These are phyloP conservation scores for Crepidotus variabilis DNA, from an alignment of 768 basidiomycete genomes.

Conservation along the genomic window DNA sequence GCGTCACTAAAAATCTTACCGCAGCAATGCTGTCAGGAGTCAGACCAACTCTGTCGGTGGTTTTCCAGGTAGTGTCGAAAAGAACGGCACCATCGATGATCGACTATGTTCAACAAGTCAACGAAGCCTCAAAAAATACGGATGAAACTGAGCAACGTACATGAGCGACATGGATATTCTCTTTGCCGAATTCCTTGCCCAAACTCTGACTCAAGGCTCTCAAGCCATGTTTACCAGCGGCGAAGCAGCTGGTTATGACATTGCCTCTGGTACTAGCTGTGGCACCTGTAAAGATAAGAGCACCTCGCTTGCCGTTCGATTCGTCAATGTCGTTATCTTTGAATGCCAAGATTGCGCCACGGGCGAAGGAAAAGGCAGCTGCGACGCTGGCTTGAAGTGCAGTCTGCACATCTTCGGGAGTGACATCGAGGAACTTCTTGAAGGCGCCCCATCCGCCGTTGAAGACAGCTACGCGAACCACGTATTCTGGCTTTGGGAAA, in stretches of 20 bases:
- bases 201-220: slow-evolving; percentile 68
- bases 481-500: slow-evolving; percentile 45
- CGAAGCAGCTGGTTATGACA: slow-evolving; percentile 53
- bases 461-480: slow-evolving; percentile 60
- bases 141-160: slow-evolving; percentile 37
- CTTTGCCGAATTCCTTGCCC: slow-evolving; percentile 70
- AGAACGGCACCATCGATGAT: slow-evolving; percentile 65
- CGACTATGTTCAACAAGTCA: slow-evolving; percentile 31
- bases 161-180: slow-evolving; percentile 76
- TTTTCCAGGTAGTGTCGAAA: slow-evolving; percentile 36
- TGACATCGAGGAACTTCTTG: slow-evolving; percentile 66
- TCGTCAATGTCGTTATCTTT: slow-evolving; percentile 50
- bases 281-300: slow-evolving; percentile 70
- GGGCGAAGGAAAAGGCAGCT: slow-evolving; percentile 61
- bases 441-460: slow-evolving; percentile 56
- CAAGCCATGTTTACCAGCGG: slow-evolving; percentile 60
- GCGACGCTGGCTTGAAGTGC: slow-evolving; percentile 50
- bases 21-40: slow-evolving; percentile 67
- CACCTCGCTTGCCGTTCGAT: slow-evolving; percentile 52
- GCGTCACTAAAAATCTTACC: slow-evolving; percentile 30
- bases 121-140: background rate
- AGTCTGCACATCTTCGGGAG: slow-evolving; percentile 50
- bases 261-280: slow-evolving; percentile 68
- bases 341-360: slow-evolving; percentile 57
- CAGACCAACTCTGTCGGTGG: slow-evolving; percentile 45